A percentile compares a stretch with the other conserved stretches of the same genome.
phyloP scores from a whole-genome alignment of 2,329 filamentous ascomycete species.

The Cyanodermella asteris region DNA sequence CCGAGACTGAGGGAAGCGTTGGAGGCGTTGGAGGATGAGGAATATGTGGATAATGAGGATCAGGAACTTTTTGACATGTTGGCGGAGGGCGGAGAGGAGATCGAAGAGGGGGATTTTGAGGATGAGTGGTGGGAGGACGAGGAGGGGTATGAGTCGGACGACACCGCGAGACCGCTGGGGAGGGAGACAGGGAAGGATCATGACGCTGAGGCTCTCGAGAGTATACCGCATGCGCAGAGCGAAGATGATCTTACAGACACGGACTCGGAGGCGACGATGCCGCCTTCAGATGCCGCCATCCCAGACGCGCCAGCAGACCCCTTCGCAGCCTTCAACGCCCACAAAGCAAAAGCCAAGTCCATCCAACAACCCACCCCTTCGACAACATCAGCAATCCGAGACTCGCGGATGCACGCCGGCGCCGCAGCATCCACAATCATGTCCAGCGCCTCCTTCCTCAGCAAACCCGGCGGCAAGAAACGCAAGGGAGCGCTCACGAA shows the following conservation, averaged over 20 bases:
- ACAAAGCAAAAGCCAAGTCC: too few species aligned
- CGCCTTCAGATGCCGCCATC: too few species aligned
- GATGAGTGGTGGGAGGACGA: constrained; percentile 41
- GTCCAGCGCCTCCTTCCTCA: constrained; percentile 50
- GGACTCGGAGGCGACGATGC: too few species aligned
- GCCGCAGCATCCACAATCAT: constrained; percentile 47
- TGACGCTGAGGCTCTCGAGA: too few species aligned
- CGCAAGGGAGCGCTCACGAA: constrained; percentile 83
- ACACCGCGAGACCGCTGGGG: too few species aligned
- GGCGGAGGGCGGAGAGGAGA: constrained; percentile 45
- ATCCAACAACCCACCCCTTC: too few species aligned
- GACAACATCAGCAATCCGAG: too few species aligned
- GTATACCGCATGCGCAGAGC: constrained; percentile 25
- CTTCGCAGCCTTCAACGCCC: too few species aligned
- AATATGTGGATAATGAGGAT: constrained; percentile 64
- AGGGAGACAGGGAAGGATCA: constrained; percentile 54
- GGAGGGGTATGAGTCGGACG: constrained; percentile 86
- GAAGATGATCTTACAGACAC: constrained; percentile 9
- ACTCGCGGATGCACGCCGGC: too few species aligned
- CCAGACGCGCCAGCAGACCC: too few species aligned
- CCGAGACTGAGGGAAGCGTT: constrained; percentile 73
- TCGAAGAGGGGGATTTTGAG: constrained; percentile 65
- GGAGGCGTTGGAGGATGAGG: constrained; percentile 86
- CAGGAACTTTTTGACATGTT: constrained; percentile 68
- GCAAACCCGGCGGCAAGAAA: constrained; percentile 64